Percentiles rank a stretch among this genome's conserved stretches.
These are phyloP conservation scores for Quercus parvula DNA, from an alignment of 306 rosid species.

Conservation along the genomic window DNA sequence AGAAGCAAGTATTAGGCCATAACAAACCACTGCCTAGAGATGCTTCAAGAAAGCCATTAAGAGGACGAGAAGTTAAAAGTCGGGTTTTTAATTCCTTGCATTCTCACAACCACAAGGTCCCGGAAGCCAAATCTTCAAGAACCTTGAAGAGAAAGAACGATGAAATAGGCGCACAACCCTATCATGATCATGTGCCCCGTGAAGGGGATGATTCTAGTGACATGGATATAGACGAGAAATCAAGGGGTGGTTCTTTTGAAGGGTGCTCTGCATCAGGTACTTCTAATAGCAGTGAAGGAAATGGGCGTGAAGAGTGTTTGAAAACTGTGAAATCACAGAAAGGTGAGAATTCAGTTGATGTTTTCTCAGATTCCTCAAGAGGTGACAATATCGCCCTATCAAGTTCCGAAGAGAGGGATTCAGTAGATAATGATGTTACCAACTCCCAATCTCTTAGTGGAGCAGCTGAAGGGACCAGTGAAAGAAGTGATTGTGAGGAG, in stretches of 20 bases:
- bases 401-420: conserved; percentile 20
- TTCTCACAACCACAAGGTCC: conserved; percentile 38
- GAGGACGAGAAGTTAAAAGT: conserved; percentile 79
- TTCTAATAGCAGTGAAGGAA: conserved; percentile 25
- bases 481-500: conserved; percentile 29
- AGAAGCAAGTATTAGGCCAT: conserved; percentile 45
- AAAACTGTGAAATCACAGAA: conserved; percentile 8
- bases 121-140: conserved; percentile 30
- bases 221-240: conserved; percentile 57
- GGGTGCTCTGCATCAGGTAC: conserved; percentile 25
- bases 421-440: neutral
- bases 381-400: conserved; percentile 22
- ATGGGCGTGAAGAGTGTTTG: conserved; percentile 14
- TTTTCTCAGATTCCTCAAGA: conserved; percentile 26
- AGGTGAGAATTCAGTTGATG: conserved; percentile 16
- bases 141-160: conserved; percentile 44
- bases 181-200: conserved; percentile 12
- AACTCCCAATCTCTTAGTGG: neutral
- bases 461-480: conserved; percentile 18
- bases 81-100: conserved; percentile 71
- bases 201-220: conserved; percentile 42
- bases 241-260: conserved; percentile 49
- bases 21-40: conserved; percentile 36
- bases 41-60: conserved; percentile 48
- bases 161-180: conserved; percentile 29